Evolutionary conservation across 2,329 filamentous ascomycete species (phyloP).

Genomic region (Fusarium sp.): DNA sequence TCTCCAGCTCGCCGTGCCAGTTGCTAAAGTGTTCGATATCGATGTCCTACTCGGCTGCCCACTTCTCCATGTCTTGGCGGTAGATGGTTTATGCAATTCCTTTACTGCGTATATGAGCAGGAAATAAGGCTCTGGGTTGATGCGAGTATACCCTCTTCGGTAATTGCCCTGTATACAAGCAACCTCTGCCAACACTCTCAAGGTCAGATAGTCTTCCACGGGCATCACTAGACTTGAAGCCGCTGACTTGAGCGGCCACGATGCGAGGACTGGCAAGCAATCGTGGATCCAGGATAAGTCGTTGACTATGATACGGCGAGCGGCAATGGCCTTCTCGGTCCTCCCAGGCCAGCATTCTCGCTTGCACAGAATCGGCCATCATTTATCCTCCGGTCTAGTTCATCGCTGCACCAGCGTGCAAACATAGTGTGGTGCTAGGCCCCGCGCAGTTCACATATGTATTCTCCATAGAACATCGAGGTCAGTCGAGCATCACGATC

Average conservation of each 20-base stretch:
- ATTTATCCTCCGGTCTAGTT: background rate
- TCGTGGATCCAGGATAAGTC: background rate
- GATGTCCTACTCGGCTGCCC: background rate
- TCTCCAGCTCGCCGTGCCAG: background rate
- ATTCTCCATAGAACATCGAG: background rate
- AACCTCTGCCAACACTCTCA: background rate
- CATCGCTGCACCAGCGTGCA: background rate
- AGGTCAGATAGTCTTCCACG: background rate
- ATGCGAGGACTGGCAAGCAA: background rate
- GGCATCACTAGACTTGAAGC: background rate
- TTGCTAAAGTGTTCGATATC: background rate
- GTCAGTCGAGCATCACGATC: background rate
- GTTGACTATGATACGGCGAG: background rate
- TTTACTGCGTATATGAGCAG: background rate
- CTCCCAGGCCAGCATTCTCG: background rate
- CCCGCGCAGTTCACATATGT: background rate
- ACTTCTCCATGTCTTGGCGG: background rate
- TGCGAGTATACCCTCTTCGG: background rate
- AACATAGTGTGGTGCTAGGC: background rate
- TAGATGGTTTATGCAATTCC: background rate
- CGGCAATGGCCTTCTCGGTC: background rate
- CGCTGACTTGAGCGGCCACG: background rate
- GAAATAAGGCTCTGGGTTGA: background rate
- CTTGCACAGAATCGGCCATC: background rate
- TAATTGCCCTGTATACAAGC: background rate